Base-by-base conservation (phyloP, 2,329 filamentous ascomycete species). In the Exutisphaerella laricina region DNA sequence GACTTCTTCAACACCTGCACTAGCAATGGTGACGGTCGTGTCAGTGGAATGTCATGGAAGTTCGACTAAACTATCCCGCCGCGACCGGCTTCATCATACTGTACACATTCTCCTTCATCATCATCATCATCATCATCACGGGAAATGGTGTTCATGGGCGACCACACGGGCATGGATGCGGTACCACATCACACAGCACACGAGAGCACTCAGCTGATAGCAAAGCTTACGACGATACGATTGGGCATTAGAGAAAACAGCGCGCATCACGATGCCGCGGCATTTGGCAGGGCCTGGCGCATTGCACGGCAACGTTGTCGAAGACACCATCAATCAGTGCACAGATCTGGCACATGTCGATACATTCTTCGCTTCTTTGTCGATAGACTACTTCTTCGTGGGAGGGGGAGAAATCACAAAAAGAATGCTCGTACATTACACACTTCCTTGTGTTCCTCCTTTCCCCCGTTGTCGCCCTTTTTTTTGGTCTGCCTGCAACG, bases 21-120 rank as follows among this genome's bases (percentile, higher is more conserved):
- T 37, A 54, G 53, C 18, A 49, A 57, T 32, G 51, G 52, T 5
- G 61, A 59, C 29, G 71, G 70, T 38, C 68, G 72, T 51, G 57
- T 72, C 39, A 10, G 37, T 44, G 65, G 61, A 43, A 65, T 70
- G 34, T 56, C 66, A 45, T 70, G 67, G 66, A 67, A 60, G 58
- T 70, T 67, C 55, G 59, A 50, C 33, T 62, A 59, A 38, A 42
- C 9, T 5, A 14, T 8, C 4, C 3, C 6, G 3, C 13, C 9
- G 16, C 5, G 16, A 4, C n/a, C 30, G 30, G 13, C 14, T 17
- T 18, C 13, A 14, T n/a, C n/a, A 14, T n/a, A n/a, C 17, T 33
- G 7, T 8, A 33, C 30, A 33, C 14, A 7, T 14, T 14, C 8
- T 18, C 5, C 14, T 22, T 21, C 9, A 35, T 44, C 20, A 18